Percentiles rank a stretch among this genome's conserved stretches.
Evolutionary conservation across 108 stramenopile species (phyloP).

Genomic region (Aurantiochytrium sp.): DNA sequence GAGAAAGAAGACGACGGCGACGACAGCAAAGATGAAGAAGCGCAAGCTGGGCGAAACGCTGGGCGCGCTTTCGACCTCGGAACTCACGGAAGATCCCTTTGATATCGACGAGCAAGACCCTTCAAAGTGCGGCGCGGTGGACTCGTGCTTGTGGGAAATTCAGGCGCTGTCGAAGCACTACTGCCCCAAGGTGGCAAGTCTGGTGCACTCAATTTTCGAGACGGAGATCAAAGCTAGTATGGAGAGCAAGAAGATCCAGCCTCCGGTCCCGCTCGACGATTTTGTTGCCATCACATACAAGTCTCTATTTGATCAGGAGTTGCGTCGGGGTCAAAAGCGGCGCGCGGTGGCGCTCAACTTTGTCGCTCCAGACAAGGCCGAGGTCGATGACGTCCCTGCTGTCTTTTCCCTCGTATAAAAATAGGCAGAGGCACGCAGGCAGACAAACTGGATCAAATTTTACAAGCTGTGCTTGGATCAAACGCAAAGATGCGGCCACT

Average conservation of each 20-base stretch:
- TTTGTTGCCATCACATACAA: slow-evolving; percentile 68
- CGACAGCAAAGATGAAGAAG: slow-evolving; percentile 54
- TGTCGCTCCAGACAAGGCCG: background rate
- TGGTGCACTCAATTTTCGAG: slow-evolving; percentile 37
- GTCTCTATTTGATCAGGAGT: slow-evolving; percentile 57
- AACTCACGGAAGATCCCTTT: background rate
- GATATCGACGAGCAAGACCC: background rate
- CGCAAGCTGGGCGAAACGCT: slow-evolving; percentile 46
- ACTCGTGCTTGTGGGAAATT: slow-evolving; percentile 83
- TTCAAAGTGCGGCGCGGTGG: slow-evolving; percentile 45
- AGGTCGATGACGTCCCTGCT: background rate
- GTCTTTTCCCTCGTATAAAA: background rate
- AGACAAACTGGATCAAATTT: no score
- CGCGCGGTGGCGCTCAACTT: background rate
- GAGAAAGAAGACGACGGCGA: background rate
- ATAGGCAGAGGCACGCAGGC: no score
- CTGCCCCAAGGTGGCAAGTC: slow-evolving; percentile 66
- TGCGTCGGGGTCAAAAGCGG: background rate
- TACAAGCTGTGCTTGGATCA: no score
- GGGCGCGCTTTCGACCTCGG: no score
- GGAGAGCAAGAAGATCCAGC: slow-evolving; percentile 53
- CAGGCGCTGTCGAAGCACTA: slow-evolving; percentile 74
- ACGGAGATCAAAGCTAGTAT: slow-evolving; percentile 50
- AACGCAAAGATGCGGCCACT: no score
- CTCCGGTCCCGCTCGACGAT: slow-evolving; percentile 66